Evolutionary conservation across 257 asterid species (phyloP).

Genomic region (Solanum pimpinellifolium): DNA sequence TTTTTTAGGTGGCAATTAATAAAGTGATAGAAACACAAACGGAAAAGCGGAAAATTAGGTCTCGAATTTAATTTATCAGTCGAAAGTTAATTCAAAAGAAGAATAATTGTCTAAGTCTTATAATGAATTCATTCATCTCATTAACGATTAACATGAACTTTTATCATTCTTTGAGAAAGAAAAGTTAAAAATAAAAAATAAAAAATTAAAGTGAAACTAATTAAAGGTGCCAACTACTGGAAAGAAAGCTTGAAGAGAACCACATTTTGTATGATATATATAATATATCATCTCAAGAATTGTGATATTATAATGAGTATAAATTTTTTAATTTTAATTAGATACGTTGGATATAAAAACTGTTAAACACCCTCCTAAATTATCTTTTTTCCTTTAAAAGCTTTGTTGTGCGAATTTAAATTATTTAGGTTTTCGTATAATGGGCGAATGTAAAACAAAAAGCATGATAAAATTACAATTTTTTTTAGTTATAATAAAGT

Average conservation of each 20-base stretch:
- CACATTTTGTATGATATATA: background rate
- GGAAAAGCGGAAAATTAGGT: background rate
- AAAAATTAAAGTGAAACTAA: background rate
- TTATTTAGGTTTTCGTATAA: background rate
- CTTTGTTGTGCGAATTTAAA: background rate
- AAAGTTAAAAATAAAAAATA: too few relatives aligned
- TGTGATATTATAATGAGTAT: background rate
- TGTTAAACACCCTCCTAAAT: background rate
- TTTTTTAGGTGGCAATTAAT: background rate
- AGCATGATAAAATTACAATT: background rate
- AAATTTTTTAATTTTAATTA: background rate
- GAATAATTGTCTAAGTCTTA: too few relatives aligned
- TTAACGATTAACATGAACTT: too few relatives aligned
- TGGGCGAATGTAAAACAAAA: background rate
- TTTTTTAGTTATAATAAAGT: background rate
- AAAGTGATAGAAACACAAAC: background rate
- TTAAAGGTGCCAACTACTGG: background rate
- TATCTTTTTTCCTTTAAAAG: background rate
- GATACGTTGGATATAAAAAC: background rate
- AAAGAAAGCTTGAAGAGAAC: background rate
- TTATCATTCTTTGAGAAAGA: too few relatives aligned
- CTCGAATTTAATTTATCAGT: too few relatives aligned
- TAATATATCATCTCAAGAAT: background rate
- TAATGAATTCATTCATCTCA: too few relatives aligned
- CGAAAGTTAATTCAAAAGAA: too few relatives aligned